Percentiles rank a stretch among this genome's conserved stretches.
phyloP scores from a whole-genome alignment of 352 stramenopile genomes.

The Globisporangium camurandrum region DNA sequence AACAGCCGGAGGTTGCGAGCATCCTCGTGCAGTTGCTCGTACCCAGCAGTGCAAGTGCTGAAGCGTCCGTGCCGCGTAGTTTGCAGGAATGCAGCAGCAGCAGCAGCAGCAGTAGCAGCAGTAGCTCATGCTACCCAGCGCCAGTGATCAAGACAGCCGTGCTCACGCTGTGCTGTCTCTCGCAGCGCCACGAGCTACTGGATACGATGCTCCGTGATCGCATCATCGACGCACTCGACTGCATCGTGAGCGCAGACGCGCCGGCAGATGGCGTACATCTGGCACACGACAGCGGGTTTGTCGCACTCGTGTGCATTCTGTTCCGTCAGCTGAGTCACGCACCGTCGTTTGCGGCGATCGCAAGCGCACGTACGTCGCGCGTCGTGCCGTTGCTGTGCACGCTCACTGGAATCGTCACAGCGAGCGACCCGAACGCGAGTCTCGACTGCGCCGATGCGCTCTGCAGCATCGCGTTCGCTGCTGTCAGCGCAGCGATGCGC shows the following conservation, averaged over 20 bases:
- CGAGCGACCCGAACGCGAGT: conserved; percentile 27
- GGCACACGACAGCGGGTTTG: conserved; percentile 24
- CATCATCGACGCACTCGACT: conserved; percentile 32
- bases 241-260: neutral
- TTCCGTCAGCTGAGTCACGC: conserved; percentile 50
- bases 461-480: conserved; percentile 43
- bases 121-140: conserved; percentile 6
- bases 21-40: conserved; percentile 30
- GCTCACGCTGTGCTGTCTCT: conserved; percentile 52
- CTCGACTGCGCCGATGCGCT: conserved; percentile 60
- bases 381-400: conserved; percentile 45
- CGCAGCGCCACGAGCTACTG: conserved; percentile 29
- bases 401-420: conserved; percentile 20
- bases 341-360: conserved; percentile 18
- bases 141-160: conserved; percentile 35
- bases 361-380: conserved; percentile 2
- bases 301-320: conserved; percentile 47
- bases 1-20: conserved; percentile 23
- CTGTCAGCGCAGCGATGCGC: conserved; percentile 1
- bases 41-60: neutral
- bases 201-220: conserved; percentile 38
- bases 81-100: no score
- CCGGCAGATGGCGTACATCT: no score
- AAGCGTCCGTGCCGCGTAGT: no score
- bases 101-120: neutral